Evolutionary conservation across 345 rosid species (phyloP), one percentile per base, ranked within the genome.

Genomic region (Bruguiera gymnorhiza): DNA sequence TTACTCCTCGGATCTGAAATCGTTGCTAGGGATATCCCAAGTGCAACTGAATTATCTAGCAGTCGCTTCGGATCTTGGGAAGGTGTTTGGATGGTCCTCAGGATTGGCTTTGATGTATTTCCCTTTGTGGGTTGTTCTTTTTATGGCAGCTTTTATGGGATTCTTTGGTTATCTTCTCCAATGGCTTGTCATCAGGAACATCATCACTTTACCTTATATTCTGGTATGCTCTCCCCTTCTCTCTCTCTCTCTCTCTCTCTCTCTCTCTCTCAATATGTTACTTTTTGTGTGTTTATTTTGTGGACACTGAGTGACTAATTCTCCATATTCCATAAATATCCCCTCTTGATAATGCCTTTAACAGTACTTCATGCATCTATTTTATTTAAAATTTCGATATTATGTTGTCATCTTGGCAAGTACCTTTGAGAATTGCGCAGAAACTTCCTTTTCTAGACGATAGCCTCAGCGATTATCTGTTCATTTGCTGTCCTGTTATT

Each of bases 11-110:
- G 58, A 82, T 61, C 70, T 94, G 77, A 94, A 94, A 75, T 75
- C 94, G 21, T 86, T 84, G 50, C 73, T 91, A 16, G 96, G 93
- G 69, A 81, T 94, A 46, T 94, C 98, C 0, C 98, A 94, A 81
- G 93, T 94, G 13, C 96, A 94, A 55, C 71, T 94, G 71, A 94
- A 89, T 83, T 91, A 91, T 51, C 76, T 94, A 51, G 97, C 97
- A 0, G 96, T 90, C 10, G 98, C 98, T 26, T 94, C 98, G 39
- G 98, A 91, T 85, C 82, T 94, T 54, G 98, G 98, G 1, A 94
- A 94, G 74, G 78, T 89, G 3, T 88, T 94, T 9, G 98, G 98
- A 0, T 94, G 98, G 98, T 94, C 96, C 6, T 94, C 98, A 1
- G 98, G 98, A 0, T 68, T 94, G 58, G 97, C 97, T 24, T 69